A percentile compares a stretch with the other conserved stretches of the same genome.
phyloP scores from a whole-genome alignment of 306 rosid species.

The Trifolium dubium region DNA sequence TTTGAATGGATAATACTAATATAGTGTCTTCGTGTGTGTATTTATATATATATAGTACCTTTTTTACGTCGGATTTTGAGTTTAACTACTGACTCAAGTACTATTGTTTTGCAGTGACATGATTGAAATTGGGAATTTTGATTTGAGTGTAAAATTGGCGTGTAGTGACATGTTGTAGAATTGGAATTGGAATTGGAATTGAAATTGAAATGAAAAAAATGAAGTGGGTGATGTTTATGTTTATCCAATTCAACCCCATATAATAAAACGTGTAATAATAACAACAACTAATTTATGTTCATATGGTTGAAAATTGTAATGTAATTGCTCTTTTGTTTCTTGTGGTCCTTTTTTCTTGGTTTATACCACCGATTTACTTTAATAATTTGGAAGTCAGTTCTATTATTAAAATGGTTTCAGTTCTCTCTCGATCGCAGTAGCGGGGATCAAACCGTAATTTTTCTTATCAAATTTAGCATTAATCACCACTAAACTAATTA shows the following conservation, averaged over 20 bases:
- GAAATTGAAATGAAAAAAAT: too few species aligned
- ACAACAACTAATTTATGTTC: background rate
- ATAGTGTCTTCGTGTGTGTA: too few species aligned
- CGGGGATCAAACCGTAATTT: too few species aligned
- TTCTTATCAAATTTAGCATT: too few species aligned
- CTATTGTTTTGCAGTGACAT: slow-evolving; percentile 3
- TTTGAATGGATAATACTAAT: background rate
- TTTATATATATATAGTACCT: too few species aligned
- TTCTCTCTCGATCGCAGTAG: too few species aligned
- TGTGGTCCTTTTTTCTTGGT: slow-evolving; percentile 11
- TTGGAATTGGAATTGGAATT: too few species aligned
- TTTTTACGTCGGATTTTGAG: background rate
- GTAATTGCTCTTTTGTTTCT: background rate
- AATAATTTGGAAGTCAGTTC: too few species aligned
- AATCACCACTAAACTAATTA: too few species aligned
- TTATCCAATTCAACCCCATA: slow-evolving; percentile 27
- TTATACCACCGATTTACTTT: too few species aligned
- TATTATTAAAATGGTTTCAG: too few species aligned
- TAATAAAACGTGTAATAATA: background rate
- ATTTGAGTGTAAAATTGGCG: slow-evolving; percentile 22
- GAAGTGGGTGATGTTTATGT: slow-evolving; percentile 1
- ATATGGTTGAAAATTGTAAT: slow-evolving; percentile 5
- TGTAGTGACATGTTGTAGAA: background rate
- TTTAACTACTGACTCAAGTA: background rate
- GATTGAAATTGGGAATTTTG: slow-evolving; percentile 2